Conservation (phyloP, 23 red algal species). For the Gracilaria vermiculophylla region DNA sequence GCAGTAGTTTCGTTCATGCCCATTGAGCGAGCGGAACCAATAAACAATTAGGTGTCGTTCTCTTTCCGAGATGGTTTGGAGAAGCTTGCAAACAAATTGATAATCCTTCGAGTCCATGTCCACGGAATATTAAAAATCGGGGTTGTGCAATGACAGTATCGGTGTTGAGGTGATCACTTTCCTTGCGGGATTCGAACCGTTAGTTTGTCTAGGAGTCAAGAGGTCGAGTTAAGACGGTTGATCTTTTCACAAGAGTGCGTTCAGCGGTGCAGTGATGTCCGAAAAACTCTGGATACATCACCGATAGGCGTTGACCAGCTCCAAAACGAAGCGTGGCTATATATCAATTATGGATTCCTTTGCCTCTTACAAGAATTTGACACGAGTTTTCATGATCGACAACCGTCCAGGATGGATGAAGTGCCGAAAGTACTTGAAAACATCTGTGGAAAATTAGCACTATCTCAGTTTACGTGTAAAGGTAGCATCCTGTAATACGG, state of each 20-base stretch:
- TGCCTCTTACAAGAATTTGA: background rate
- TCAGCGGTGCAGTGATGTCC: background rate
- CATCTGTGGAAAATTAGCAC: constrained; percentile 31
- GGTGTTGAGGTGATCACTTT: background rate
- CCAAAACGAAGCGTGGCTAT: background rate
- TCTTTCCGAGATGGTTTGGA: too few species aligned
- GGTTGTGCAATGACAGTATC: background rate
- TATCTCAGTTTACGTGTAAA: constrained; percentile 30
- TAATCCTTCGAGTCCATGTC: background rate
- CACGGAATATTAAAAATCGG: background rate
- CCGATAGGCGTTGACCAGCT: constrained; percentile 26
- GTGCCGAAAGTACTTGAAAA: constrained; percentile 34
- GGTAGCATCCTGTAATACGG: constrained; percentile 8
- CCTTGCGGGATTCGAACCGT: background rate
- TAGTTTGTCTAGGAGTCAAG: background rate
- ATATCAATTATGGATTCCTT: constrained; percentile 2
- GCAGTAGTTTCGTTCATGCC: background rate
- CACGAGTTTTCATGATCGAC: background rate
- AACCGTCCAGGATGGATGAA: background rate
- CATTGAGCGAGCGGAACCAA: too few species aligned
- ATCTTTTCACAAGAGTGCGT: background rate
- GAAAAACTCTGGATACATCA: background rate
- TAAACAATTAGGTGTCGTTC: too few species aligned
- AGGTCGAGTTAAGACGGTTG: background rate
- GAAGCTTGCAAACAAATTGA: too few species aligned